Conservation (phyloP, 306 rosid species). For the Lagenaria siceraria region DNA sequence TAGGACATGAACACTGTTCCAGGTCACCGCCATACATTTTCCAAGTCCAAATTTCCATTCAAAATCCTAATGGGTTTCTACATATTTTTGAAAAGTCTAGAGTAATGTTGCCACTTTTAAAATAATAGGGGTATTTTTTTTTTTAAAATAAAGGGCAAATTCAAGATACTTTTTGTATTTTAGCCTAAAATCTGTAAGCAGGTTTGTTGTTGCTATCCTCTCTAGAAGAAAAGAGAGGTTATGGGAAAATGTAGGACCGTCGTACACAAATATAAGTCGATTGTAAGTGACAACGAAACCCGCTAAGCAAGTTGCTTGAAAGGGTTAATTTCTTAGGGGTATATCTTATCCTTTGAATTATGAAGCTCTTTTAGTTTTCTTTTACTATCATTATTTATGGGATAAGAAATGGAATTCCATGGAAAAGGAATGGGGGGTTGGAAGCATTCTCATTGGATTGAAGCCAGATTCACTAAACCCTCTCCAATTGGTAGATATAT, state of each 20-base stretch:
- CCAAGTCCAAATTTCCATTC: background rate
- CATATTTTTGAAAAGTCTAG: background rate
- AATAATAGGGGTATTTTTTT: background rate
- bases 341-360: background rate
- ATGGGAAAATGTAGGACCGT: background rate
- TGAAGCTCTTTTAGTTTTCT: background rate
- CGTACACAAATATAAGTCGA: background rate
- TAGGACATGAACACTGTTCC: background rate
- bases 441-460: background rate
- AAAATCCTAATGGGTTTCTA: background rate
- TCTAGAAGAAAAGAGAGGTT: background rate
- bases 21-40: background rate
- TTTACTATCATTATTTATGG: background rate
- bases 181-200: background rate
- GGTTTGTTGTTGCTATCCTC: background rate
- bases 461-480: background rate
- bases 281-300: background rate
- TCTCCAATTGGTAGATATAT: background rate
- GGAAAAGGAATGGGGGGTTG: background rate
- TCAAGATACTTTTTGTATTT: background rate
- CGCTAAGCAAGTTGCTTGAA: background rate
- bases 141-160: background rate
- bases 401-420: background rate
- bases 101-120: background rate
- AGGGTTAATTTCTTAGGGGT: background rate